Evolutionary conservation across 2,329 filamentous ascomycete species (phyloP).

Genomic region (Colletotrichum shisoi): DNA sequence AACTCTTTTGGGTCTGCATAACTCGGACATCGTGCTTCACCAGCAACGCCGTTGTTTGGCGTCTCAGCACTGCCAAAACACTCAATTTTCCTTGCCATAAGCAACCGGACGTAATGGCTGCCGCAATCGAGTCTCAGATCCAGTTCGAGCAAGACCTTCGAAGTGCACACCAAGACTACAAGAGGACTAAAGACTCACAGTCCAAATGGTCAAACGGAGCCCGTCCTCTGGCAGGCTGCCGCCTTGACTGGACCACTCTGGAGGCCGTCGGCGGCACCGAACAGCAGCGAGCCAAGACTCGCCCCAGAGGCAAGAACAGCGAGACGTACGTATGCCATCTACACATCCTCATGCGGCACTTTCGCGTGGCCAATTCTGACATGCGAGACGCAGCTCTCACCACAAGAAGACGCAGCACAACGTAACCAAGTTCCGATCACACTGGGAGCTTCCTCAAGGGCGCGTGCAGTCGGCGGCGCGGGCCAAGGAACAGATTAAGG

Average conservation of each 20-base stretch:
- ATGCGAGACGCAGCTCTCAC: conserved; percentile 13
- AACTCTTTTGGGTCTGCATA: neutral
- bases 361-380: conserved; percentile 5
- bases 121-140: conserved; percentile 39
- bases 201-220: conserved; percentile 55
- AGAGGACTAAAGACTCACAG: conserved; percentile 54
- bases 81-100: neutral
- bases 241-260: conserved; percentile 33
- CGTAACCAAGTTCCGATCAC: conserved; percentile 49
- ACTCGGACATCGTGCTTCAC: neutral
- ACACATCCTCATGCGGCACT: neutral
- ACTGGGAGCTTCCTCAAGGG: conserved; percentile 42
- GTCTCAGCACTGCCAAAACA: neutral
- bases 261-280: conserved; percentile 43
- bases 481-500: conserved; percentile 49
- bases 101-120: conserved; percentile 41
- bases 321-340: conserved; percentile 47
- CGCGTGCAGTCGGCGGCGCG: conserved; percentile 49
- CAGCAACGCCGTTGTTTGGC: neutral
- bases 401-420: conserved; percentile 46
- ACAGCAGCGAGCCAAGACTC: conserved; percentile 47
- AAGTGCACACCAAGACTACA: conserved; percentile 53
- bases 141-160: conserved; percentile 54
- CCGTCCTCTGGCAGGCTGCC: conserved; percentile 46
- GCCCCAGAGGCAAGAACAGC: conserved; percentile 47